Evolutionary conservation across 2,329 filamentous ascomycete genomes (phyloP).

Genomic region (Neoarthrinium moseri): DNA sequence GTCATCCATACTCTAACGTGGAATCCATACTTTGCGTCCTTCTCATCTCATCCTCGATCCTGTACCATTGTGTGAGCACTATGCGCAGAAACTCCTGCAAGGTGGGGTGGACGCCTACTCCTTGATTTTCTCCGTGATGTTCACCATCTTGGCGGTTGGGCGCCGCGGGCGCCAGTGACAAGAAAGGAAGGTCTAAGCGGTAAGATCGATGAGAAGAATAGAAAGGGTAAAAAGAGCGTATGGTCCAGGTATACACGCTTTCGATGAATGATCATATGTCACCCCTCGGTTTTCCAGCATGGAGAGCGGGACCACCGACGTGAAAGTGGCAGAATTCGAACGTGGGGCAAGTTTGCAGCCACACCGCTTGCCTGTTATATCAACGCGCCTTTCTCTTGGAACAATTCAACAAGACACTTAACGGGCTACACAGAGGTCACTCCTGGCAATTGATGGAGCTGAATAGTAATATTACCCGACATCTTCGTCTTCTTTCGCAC

Average conservation of each 20-base stretch:
- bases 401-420: not conserved
- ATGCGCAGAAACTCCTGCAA: slow-evolving; percentile 4
- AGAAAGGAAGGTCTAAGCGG: not conserved
- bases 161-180: not conserved
- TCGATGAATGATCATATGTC: no score
- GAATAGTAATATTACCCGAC: no score
- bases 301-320: not conserved
- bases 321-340: slow-evolving; percentile 5
- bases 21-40: slow-evolving; percentile 85
- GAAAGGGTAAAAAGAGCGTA: not conserved
- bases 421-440: not conserved
- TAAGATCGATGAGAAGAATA: not conserved
- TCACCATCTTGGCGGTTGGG: slow-evolving; percentile 72
- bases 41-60: slow-evolving; percentile 99
- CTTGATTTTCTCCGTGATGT: slow-evolving; percentile 99
- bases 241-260: no score
- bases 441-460: not conserved
- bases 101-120: slow-evolving; percentile 60
- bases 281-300: no score
- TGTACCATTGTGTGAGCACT: slow-evolving; percentile 38
- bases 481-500: no score
- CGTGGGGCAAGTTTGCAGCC: slow-evolving; percentile 2
- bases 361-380: slow-evolving; percentile 3
- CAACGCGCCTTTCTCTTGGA: not conserved
- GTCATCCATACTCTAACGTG: not conserved